Evolutionary conservation across 495 filamentous ascomycete genomes (phyloP).

Genomic region (Aspergillus nidulans): DNA sequence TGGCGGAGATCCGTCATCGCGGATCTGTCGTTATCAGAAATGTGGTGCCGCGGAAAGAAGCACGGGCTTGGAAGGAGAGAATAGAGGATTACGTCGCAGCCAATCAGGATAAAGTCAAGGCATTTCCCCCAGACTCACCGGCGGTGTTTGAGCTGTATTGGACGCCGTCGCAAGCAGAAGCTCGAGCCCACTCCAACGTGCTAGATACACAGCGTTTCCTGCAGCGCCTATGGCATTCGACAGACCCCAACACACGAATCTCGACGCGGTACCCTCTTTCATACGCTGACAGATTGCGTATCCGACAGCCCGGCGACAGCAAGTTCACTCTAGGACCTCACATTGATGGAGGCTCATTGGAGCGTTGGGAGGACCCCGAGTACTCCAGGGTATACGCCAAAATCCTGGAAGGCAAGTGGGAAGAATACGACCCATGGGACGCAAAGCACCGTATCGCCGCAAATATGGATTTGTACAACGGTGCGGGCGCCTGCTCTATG

Average conservation of each 20-base stretch:
- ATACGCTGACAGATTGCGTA: constrained; percentile 81
- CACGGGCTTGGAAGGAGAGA: constrained; percentile 44
- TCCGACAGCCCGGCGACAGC: constrained; percentile 57
- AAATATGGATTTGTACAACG: constrained; percentile 73
- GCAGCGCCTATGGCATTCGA: constrained; percentile 70
- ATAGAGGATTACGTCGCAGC: constrained; percentile 56
- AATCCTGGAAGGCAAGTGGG: constrained; percentile 74
- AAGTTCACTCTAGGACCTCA: constrained; percentile 84
- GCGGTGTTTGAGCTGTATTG: constrained; percentile 90
- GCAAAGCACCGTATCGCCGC: constrained; percentile 62
- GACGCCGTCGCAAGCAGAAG: constrained; percentile 70
- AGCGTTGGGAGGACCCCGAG: constrained; percentile 79
- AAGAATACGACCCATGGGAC: constrained; percentile 78
- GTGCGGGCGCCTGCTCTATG: constrained; percentile 77
- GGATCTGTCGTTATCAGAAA: constrained; percentile 61
- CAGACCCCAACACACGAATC: constrained; percentile 54
- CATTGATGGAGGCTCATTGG: constrained; percentile 76
- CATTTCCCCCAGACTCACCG: constrained; percentile 58
- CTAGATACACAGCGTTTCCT: constrained; percentile 65
- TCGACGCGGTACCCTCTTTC: constrained; percentile 62
- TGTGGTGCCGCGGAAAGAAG: constrained; percentile 56
- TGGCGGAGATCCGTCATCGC: constrained; percentile 56
- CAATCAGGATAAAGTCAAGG: constrained; percentile 46
- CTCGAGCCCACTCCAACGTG: constrained; percentile 67
- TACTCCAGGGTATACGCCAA: constrained; percentile 72